Base-by-base conservation (phyloP, 2,329 filamentous ascomycete species). In the Sarocladium brachiariae region DNA sequence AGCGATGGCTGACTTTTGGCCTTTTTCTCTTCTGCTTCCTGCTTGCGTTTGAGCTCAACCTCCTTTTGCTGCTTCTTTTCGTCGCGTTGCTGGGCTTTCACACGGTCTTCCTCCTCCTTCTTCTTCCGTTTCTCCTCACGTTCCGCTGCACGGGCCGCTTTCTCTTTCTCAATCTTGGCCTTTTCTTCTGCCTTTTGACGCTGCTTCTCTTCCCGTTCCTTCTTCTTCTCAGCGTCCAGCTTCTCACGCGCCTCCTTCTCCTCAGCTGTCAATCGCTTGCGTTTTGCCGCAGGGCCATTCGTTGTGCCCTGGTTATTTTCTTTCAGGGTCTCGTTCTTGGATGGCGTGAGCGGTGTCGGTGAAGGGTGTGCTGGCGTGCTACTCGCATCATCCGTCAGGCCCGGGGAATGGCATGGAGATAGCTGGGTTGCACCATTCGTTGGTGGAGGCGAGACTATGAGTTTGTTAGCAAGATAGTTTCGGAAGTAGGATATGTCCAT, bases 61-160 rank as follows among this genome's bases (percentile, higher is more conserved):
- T 78, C 76, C 58, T 74, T 76, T 56, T 76, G 72, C 25, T 66
- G 66, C 57, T 69, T 73, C 60, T 76, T 77, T 53, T 70, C 70
- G 13, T 70, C 68, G 10, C 65, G 66, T 54, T 75, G 71, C 41
- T 70, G 65, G 24, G 66, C 69, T 54, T 66, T 66, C 7, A 60
- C 51, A 48, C 63, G 59, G 18, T 68, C 67, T 50, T 74, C 71
- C 47, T 70, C 67, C 51, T 70, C 70, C 50, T 68, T 70, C 50
- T 71, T 69, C 51, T 66, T 67, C 47, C 67, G 65, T 51, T 67
- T 68, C 33, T 68, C 65, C 13, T 70, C 67, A 11, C 69, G 63
- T 52, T 72, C 68, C 49, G 64, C 67, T 23, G 61, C 62, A 6
- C 63, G 61, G 10, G 61, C 63, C 5, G 61, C 64, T 48, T 69